Percentiles rank a stretch among this genome's conserved stretches.
Conservation (phyloP, 2,329 filamentous ascomycete genomes). For the Fusarium nygamai region DNA sequence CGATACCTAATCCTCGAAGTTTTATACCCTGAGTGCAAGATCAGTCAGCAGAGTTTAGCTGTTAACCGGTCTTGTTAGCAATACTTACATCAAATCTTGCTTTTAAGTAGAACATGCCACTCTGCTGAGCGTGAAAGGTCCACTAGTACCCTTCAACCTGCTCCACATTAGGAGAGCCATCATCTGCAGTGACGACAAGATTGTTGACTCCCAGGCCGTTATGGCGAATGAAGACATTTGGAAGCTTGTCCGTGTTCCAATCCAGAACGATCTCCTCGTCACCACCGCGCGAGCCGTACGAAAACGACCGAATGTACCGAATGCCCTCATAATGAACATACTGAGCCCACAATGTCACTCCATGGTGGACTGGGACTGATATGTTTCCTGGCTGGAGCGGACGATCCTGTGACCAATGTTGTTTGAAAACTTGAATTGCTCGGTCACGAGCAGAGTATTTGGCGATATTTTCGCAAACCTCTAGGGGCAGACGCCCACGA, state of each 20-base stretch:
- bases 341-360: accelerated
- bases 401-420: accelerated
- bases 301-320: not conserved
- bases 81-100: not conserved
- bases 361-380: accelerated
- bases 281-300: not conserved
- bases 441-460: accelerated
- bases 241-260: accelerated
- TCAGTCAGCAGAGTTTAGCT: not conserved
- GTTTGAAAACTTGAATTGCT: not conserved
- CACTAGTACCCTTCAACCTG: not conserved
- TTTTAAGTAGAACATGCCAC: not conserved
- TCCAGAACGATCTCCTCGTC: not conserved
- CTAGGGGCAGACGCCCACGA: not conserved
- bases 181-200: accelerated
- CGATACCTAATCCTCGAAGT: accelerated
- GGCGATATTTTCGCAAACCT: accelerated
- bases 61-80: accelerated
- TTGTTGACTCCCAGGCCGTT: not conserved
- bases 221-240: not conserved
- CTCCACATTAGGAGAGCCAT: accelerated
- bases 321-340: not conserved
- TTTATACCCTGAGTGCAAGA: not conserved
- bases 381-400: accelerated
- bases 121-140: not conserved